Conservation (phyloP, 1,139 yeast genomes). For the Taphrina sp. region DNA sequence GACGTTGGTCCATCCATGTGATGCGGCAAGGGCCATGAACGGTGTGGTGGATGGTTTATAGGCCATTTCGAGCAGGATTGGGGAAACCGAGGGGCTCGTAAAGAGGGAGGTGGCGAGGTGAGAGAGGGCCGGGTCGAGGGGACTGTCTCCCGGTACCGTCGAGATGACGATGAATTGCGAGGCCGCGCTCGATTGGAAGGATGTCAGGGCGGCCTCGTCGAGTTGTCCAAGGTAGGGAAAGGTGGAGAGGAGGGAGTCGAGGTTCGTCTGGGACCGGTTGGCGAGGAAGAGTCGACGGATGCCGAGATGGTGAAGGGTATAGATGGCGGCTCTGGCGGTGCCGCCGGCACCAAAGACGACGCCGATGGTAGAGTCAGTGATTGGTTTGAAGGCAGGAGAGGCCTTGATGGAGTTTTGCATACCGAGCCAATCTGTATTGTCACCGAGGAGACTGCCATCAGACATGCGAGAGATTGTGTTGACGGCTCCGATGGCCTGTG, state of each 20-base stretch:
- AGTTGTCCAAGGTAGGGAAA: constrained; percentile 65
- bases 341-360: constrained; percentile 96
- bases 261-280: constrained; percentile 73
- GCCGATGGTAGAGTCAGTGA: constrained; percentile 52
- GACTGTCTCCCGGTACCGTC: constrained; percentile 84
- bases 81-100: not conserved
- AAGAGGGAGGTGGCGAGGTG: constrained; percentile 45
- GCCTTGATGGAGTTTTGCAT: constrained; percentile 61
- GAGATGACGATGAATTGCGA: constrained; percentile 63
- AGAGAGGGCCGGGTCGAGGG: constrained; percentile 58
- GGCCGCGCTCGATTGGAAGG: constrained; percentile 31
- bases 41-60: constrained; percentile 87
- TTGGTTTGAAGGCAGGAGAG: constrained; percentile 54
- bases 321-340: constrained; percentile 91
- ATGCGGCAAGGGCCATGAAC: constrained; percentile 71
- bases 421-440: constrained; percentile 96
- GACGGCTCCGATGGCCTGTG: constrained; percentile 81
- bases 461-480: constrained; percentile 67
- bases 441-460: constrained; percentile 60
- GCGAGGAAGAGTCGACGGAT: constrained; percentile 72
- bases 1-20: constrained; percentile 58
- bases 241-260: constrained; percentile 56
- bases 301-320: constrained; percentile 77
- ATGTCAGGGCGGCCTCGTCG: constrained; percentile 41
- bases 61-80: constrained; percentile 74